Evolutionary conservation across 371 early-diverging fungal genomes (phyloP).

Genomic region (Mucor lusitanicus): DNA sequence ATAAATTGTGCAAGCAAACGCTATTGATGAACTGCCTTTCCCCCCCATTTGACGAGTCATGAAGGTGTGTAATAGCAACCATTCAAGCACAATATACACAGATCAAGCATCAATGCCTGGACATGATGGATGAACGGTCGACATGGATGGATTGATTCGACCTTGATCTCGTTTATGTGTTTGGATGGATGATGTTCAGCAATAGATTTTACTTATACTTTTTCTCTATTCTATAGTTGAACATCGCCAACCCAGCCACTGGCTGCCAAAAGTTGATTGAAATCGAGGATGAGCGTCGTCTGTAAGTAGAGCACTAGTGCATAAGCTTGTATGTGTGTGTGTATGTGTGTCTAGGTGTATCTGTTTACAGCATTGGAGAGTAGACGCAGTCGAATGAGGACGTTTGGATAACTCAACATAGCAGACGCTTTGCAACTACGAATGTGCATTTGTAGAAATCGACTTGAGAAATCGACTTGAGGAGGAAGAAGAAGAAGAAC

Average conservation of each 20-base stretch:
- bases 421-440: neutral
- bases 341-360: neutral
- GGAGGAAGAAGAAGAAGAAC: neutral
- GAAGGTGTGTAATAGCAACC: constrained; percentile 19
- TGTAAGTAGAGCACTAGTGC: constrained; percentile 58
- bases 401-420: neutral
- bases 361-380: neutral
- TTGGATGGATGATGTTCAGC: neutral
- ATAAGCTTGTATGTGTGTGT: neutral
- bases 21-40: constrained; percentile 29
- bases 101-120: neutral
- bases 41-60: constrained; percentile 33
- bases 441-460: neutral
- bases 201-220: neutral
- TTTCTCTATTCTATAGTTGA: constrained; percentile 34
- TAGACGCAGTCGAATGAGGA: neutral
- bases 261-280: constrained; percentile 97
- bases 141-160: constrained; percentile 5
- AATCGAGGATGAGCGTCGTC: constrained; percentile 92
- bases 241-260: constrained; percentile 97
- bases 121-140: neutral
- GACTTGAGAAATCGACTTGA: neutral
- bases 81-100: neutral
- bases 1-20: constrained; percentile 19
- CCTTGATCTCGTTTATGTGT: neutral